Base-by-base conservation (phyloP, 2,329 filamentous ascomycete genomes). In the Aureobasidium sp. region DNA sequence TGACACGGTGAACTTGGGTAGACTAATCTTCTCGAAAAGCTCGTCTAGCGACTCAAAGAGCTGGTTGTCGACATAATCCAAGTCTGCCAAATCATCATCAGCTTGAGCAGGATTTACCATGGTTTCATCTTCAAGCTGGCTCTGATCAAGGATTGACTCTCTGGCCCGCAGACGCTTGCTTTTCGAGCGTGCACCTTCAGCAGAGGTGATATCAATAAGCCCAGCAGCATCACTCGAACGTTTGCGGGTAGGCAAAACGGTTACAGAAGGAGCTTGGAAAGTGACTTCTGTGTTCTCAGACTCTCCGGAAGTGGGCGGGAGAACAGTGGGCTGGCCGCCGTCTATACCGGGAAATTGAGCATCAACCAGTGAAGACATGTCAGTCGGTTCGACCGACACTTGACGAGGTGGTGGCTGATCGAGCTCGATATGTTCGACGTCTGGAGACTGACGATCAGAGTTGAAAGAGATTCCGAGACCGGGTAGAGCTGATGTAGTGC, bases 161-260 rank as follows among this genome's bases (percentile, higher is more conserved):
- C 85, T 78, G 34, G 83, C 82, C 57, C 83, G 80, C 21, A 84
- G 80, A 39, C 85, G 79, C 67, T 84, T 84, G 69, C 84, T 86
- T 67, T 84, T 83, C 13, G 76, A 74, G 51, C 84, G 78, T 21
- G 79, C 78, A 54, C 81, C 81, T 63, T 86, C 84, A 13, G 75
- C 74, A 13, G 76, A 77, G 34, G 9, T 25, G n/a, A 13, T n/a
- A 57, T 86, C 85, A 2, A 83, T 78, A 32, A 85, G 76, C 10
- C 81, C 82, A 53, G 83, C 81, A 25, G 81, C 82, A 58, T 85
- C 81, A 14, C 81, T 82, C 3, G 84, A 86, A 61, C 85, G 77
- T 70, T 87, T 87, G 25, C 84, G 78, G 25, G 77, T 77, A 11
- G 74, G 74, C 5, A 73, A 68, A 51, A 68, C 72, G n/a, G 75